Evolutionary conservation across 2,329 filamentous ascomycete species (phyloP).

Genomic region (Zalaria obscura): DNA sequence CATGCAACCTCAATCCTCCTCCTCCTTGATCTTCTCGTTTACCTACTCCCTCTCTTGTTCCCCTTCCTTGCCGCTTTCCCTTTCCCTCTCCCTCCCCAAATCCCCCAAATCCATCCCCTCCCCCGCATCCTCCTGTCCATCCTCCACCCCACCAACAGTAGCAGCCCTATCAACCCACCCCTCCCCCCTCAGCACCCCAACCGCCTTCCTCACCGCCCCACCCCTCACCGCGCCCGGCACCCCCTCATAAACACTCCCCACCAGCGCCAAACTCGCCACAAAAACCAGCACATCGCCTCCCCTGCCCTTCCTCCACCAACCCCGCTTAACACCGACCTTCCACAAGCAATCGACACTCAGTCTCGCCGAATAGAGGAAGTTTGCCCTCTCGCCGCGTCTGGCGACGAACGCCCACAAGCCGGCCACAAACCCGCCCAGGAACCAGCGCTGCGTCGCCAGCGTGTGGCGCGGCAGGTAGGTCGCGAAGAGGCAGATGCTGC

Average conservation of each 20-base stretch:
- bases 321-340: slow-evolving; percentile 85
- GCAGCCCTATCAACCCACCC: not conserved
- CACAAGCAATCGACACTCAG: slow-evolving; percentile 71
- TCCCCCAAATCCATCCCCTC: no score
- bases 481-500: slow-evolving; percentile 79
- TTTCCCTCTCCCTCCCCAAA: no score
- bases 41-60: no score
- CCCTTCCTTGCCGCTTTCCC: no score
- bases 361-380: slow-evolving; percentile 68
- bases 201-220: slow-evolving; percentile 51
- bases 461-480: slow-evolving; percentile 57
- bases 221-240: slow-evolving; percentile 56
- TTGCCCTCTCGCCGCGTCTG: slow-evolving; percentile 44
- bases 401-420: slow-evolving; percentile 77
- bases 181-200: slow-evolving; percentile 62
- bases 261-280: slow-evolving; percentile 60
- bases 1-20: no score
- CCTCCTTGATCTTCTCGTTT: no score
- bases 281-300: slow-evolving; percentile 80
- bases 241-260: slow-evolving; percentile 67
- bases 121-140: not conserved
- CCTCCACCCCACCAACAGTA: not conserved
- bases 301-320: slow-evolving; percentile 72
- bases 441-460: slow-evolving; percentile 74
- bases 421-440: slow-evolving; percentile 72